Base-by-base conservation (phyloP, 768 basidiomycete genomes). In the Fistulinella prunicolor region DNA sequence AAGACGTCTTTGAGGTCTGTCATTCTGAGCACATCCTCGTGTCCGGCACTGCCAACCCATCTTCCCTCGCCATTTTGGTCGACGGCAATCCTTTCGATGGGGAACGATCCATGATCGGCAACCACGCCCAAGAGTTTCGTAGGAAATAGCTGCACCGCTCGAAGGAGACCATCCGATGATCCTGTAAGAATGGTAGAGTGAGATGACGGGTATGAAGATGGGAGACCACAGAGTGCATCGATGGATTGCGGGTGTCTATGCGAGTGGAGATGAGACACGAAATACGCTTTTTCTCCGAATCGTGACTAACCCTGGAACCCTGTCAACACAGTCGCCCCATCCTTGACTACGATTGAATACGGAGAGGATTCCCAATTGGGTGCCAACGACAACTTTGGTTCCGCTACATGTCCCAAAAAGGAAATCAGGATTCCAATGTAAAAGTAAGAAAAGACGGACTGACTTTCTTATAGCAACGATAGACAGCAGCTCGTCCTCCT, bases 1-100 rank as follows among this genome's bases (percentile, higher is more conserved):
- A 95, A 86, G 39, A 92, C 79, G 29, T 81, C 85, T 57, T 77
- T 82, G 41, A 97, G 72, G 67, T 95, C 87, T 22, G 92, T 94
- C 70, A 97, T 69, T 61, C 85, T 86, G 55, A 96, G 61, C 8
- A 79, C 74, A 47, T 95, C 89, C 52, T 97, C 94, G 56, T 97
- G 94, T 24, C 91, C 90, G 21, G 83, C 89, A 64, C 92, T 94
- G 19, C 85, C 94, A n/a, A 93, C 78, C 91, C 94, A 96, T 71
- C 83, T 84, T 19, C 78, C 76, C 49, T 82, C 73, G 3, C 75
- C 75, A 21, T 64, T 72, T 38, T 70, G 66, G 56, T 82, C 82
- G 17, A 94, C 70, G 17, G 79, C 81, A 35, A 96, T 83, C 21
- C 91, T 80, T 68, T 97, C 94, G 41, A 97, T 81, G 6, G 94